Evolutionary conservation across 1,284 basidiomycete genomes (phyloP).

Genomic region (Irpex lacteus): DNA sequence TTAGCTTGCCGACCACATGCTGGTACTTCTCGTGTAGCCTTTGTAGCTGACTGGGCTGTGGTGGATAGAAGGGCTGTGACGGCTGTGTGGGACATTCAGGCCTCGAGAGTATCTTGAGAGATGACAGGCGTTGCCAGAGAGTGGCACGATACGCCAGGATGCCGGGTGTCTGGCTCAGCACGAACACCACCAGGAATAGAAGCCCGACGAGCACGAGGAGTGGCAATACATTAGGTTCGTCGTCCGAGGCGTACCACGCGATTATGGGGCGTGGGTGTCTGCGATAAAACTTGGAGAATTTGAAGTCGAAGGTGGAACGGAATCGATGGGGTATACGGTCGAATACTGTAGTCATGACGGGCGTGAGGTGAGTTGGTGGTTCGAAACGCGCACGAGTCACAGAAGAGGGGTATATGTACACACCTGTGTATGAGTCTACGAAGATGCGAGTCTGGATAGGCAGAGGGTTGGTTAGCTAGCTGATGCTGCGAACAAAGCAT

Average conservation of each 20-base stretch:
- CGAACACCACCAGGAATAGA: neutral
- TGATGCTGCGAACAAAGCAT: neutral
- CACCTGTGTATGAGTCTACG: constrained; percentile 7
- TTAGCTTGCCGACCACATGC: constrained; percentile 4
- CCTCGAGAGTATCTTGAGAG: neutral
- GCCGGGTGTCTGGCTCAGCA: neutral
- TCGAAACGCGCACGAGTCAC: neutral
- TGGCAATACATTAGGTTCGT: constrained; percentile 5
- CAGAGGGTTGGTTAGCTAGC: neutral
- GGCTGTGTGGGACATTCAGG: neutral
- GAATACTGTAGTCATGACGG: constrained; percentile 9
- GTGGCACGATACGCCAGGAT: neutral
- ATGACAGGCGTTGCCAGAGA: neutral
- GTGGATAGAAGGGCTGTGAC: no score
- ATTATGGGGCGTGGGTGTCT: constrained; percentile 7
- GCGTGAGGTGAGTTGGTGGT: neutral
- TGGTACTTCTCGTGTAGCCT: neutral
- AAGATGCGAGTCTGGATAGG: neutral
- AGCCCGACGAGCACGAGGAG: constrained; percentile 1
- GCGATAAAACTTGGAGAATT: constrained; percentile 4
- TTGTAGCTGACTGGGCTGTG: neutral
- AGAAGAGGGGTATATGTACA: constrained; percentile 1
- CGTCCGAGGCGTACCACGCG: constrained; percentile 11
- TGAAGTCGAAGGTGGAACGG: constrained; percentile 1
- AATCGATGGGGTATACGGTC: constrained; percentile 5